Percentiles rank a stretch among this genome's conserved stretches.
phyloP scores from a whole-genome alignment of 1,284 basidiomycete genomes.

The Anthracocystis panici-leucophaei region DNA sequence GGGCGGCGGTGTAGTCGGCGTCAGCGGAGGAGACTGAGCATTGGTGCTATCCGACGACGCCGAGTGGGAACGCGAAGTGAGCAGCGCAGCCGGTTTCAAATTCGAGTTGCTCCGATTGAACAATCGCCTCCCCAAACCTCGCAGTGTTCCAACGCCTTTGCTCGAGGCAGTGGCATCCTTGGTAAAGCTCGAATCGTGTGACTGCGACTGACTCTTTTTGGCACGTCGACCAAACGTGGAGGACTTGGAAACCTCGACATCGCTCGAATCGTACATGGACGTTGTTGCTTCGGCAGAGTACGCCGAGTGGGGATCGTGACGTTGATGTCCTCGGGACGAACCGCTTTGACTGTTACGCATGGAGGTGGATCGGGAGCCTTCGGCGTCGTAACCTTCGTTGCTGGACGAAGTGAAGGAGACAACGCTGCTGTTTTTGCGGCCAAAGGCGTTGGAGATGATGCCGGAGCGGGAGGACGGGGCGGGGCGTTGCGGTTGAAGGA shows the following conservation, averaged over 20 bases:
- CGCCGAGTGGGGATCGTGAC: slow-evolving; percentile 7
- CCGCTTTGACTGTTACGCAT: slow-evolving; percentile 21
- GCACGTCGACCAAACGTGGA: slow-evolving; percentile 5
- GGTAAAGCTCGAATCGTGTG: slow-evolving; percentile 21
- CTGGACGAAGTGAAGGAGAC: slow-evolving; percentile 43
- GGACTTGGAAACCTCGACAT: slow-evolving; percentile 21
- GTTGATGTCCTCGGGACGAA: slow-evolving; percentile 16
- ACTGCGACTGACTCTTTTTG: slow-evolving; percentile 2
- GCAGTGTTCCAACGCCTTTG: slow-evolving; percentile 24
- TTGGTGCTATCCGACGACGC: slow-evolving; percentile 33
- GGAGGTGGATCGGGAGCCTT: slow-evolving; percentile 9
- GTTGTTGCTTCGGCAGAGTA: not conserved
- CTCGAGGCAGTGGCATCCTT: not conserved
- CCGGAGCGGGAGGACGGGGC: slow-evolving; percentile 3
- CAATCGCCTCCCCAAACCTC: slow-evolving; percentile 34
- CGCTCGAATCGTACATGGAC: slow-evolving; percentile 17
- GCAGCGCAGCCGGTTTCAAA: slow-evolving; percentile 18
- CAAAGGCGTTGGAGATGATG: slow-evolving; percentile 7
- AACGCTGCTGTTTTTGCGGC: slow-evolving; percentile 31
- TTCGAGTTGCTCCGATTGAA: slow-evolving; percentile 44
- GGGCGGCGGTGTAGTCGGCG: slow-evolving; percentile 40
- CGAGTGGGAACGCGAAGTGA: slow-evolving; percentile 44
- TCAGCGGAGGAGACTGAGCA: slow-evolving; percentile 41
- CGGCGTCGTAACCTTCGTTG: slow-evolving; percentile 24
- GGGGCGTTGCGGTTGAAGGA: slow-evolving; percentile 18